These are phyloP conservation scores for Xerocomellus dryophilus DNA, from an alignment of 768 basidiomycete genomes.

Conservation along the genomic window DNA sequence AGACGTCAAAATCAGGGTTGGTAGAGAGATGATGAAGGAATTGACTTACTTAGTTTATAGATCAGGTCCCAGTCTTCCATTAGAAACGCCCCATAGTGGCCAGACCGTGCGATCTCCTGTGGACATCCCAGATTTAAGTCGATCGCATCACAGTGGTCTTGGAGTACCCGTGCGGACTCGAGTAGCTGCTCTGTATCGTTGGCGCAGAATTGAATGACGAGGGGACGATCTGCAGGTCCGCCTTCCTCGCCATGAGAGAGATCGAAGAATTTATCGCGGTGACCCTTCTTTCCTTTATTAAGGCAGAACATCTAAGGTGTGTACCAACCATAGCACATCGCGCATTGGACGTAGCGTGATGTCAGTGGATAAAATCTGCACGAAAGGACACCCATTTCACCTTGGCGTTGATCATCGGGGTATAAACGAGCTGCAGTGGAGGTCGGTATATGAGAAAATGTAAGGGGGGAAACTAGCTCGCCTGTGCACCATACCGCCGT, in stretches of 20 bases:
- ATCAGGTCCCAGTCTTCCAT: slow-evolving; percentile 96
- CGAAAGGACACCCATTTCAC: slow-evolving; percentile 32
- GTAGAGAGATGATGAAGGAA: background rate
- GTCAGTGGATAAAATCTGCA: background rate
- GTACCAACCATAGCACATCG: background rate
- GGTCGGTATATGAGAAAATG: background rate
- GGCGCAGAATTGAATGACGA: slow-evolving; percentile 92
- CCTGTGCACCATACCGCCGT: slow-evolving; percentile 78
- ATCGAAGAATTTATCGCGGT: slow-evolving; percentile 67
- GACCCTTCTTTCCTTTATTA: slow-evolving; percentile 35
- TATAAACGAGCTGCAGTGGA: slow-evolving; percentile 69
- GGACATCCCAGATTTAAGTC: slow-evolving; percentile 95
- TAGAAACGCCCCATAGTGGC: slow-evolving; percentile 85
- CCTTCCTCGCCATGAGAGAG: slow-evolving; percentile 80
- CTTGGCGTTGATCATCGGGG: slow-evolving; percentile 98
- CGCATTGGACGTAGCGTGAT: background rate
- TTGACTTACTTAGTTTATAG: slow-evolving; percentile 63
- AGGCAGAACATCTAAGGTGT: slow-evolving; percentile 56
- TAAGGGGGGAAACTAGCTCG: slow-evolving; percentile 23
- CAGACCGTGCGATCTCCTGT: slow-evolving; percentile 88
- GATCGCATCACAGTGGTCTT: slow-evolving; percentile 83
- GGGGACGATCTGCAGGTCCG: slow-evolving; percentile 64
- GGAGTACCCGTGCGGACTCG: slow-evolving; percentile 70
- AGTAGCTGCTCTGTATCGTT: slow-evolving; percentile 82
- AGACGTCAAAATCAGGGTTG: background rate